Evolutionary conservation across 768 basidiomycete species (phyloP).

Genomic region (Mycena filopes): DNA sequence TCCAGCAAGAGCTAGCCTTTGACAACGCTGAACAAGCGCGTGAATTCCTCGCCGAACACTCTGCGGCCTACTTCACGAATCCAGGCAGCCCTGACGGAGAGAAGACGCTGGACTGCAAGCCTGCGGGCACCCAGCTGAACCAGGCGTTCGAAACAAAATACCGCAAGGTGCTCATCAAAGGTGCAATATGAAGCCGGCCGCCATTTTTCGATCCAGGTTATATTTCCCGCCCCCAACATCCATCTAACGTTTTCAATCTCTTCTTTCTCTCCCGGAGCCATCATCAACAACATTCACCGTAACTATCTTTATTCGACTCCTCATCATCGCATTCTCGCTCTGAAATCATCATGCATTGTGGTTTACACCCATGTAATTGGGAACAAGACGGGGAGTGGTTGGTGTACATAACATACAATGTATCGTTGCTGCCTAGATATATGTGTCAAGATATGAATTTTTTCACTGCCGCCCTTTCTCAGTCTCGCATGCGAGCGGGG

Average conservation of each 20-base stretch:
- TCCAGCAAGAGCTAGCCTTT: slow-evolving; percentile 87
- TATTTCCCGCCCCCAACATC: slow-evolving; percentile 26
- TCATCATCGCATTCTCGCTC: slow-evolving; percentile 17
- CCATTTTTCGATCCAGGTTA: slow-evolving; percentile 35
- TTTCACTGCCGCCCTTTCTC: slow-evolving; percentile 25
- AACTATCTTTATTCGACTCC: slow-evolving; percentile 31
- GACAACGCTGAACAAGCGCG: slow-evolving; percentile 70
- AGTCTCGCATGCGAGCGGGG: slow-evolving; percentile 94
- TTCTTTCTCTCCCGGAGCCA: slow-evolving; percentile 22
- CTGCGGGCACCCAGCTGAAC: slow-evolving; percentile 63
- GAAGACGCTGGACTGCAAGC: slow-evolving; percentile 79
- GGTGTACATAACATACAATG: too few species aligned
- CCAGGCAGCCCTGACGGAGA: slow-evolving; percentile 69
- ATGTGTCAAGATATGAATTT: slow-evolving; percentile 3
- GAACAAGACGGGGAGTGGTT: slow-evolving; percentile 6
- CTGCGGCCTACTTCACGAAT: slow-evolving; percentile 73
- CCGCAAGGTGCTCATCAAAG: slow-evolving; percentile 89
- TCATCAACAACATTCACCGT: slow-evolving; percentile 21
- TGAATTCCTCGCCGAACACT: slow-evolving; percentile 77
- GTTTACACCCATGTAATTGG: slow-evolving; percentile 3
- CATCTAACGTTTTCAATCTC: slow-evolving; percentile 21
- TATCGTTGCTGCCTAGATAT: slow-evolving; percentile 18
- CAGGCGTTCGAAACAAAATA: slow-evolving; percentile 84
- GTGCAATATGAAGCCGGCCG: slow-evolving; percentile 74
- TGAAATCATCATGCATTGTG: slow-evolving; percentile 15